phyloP scores from a whole-genome alignment of 345 rosid species.

The Eucalyptus pauciflora region DNA sequence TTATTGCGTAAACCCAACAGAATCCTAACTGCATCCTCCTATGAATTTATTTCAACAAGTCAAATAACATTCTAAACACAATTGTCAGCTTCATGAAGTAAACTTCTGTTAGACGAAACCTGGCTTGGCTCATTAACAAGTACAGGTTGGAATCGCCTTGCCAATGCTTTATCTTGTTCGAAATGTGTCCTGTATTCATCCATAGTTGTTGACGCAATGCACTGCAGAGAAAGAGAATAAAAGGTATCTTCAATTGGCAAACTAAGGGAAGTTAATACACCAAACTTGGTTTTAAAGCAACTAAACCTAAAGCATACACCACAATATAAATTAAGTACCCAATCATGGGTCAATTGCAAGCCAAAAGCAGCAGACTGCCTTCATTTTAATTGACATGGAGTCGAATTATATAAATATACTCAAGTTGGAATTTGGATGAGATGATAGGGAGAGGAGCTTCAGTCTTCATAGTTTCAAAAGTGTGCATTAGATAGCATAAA shows the following conservation, averaged over 20 bases:
- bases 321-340: neutral
- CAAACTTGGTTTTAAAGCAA: neutral
- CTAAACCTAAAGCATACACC: neutral
- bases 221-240: constrained; percentile 40
- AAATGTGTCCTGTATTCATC: constrained; percentile 78
- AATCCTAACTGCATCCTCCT: constrained; percentile 92
- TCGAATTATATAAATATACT: neutral
- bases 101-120: constrained; percentile 20
- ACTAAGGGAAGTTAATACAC: neutral
- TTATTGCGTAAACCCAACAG: constrained; percentile 81
- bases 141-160: constrained; percentile 94
- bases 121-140: constrained; percentile 82
- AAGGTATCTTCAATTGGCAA: neutral
- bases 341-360: neutral
- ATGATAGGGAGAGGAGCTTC: neutral
- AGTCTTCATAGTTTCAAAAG: neutral
- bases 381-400: neutral
- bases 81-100: neutral
- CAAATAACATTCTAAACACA: neutral
- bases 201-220: constrained; percentile 90
- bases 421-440: neutral
- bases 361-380: neutral
- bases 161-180: constrained; percentile 93
- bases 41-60: neutral
- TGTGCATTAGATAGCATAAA: neutral